Percentiles rank a stretch among this genome's conserved stretches.
Evolutionary conservation across 2,329 filamentous ascomycete species (phyloP).

Genomic region (Alternaria metachromatica): DNA sequence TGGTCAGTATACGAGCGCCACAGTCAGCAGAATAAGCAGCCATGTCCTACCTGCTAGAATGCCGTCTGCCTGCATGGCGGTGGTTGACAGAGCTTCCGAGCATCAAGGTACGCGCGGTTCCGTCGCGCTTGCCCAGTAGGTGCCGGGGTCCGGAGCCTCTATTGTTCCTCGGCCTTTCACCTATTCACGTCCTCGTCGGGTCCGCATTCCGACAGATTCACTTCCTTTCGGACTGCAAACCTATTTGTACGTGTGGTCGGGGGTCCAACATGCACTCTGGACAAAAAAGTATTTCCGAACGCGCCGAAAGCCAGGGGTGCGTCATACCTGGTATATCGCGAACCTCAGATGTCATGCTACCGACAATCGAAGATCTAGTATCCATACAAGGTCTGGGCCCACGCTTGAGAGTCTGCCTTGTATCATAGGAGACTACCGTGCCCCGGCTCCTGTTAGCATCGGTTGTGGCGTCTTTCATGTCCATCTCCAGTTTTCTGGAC

Average conservation of each 20-base stretch:
- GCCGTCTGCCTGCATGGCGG: slow-evolving; percentile 26
- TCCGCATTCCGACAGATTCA: not conserved
- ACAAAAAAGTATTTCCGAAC: not conserved
- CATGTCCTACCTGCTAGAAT: slow-evolving; percentile 27
- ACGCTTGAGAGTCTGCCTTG: not conserved
- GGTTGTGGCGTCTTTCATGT: slow-evolving; percentile 8
- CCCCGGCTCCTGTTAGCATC: slow-evolving; percentile 10
- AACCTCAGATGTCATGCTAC: not conserved
- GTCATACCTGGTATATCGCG: not conserved
- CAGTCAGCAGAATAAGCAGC: not conserved
- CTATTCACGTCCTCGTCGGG: not conserved
- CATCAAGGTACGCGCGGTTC: slow-evolving; percentile 8
- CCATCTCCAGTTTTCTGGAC: slow-evolving; percentile 26
- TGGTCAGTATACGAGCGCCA: slow-evolving; percentile 21
- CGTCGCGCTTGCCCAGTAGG: slow-evolving; percentile 13
- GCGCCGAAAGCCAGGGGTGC: slow-evolving; percentile 17
- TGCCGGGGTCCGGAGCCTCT: slow-evolving; percentile 24
- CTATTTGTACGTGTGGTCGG: slow-evolving; percentile 3
- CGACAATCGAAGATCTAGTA: not conserved
- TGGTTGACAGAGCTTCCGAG: slow-evolving; percentile 15
- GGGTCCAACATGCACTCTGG: not conserved
- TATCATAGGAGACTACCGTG: not conserved
- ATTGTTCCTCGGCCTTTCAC: slow-evolving; percentile 22
- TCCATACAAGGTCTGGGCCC: not conserved
- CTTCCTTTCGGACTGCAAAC: not conserved